phyloP scores from a whole-genome alignment of 257 asterid species.

The Avicennia marina region DNA sequence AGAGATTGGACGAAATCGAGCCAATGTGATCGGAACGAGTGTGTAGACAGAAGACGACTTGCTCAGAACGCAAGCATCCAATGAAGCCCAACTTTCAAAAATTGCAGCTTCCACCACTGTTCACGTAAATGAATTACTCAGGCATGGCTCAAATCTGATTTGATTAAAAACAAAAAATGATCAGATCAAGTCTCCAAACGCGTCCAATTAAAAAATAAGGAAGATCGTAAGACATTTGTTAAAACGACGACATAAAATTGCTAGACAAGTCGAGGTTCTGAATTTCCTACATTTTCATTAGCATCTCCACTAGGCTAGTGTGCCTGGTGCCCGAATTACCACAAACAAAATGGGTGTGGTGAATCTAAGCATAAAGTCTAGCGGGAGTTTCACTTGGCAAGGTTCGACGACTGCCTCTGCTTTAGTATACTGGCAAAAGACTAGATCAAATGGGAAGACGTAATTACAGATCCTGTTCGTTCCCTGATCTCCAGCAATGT shows the following conservation, averaged over 20 bases:
- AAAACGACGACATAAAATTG: neutral
- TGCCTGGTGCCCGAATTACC: neutral
- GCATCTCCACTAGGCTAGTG: neutral
- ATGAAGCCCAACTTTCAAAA: neutral
- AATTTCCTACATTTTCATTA: neutral
- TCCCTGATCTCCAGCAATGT: too few species aligned
- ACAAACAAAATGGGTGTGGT: neutral
- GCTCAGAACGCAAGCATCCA: neutral
- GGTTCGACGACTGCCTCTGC: neutral
- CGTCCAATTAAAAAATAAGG: neutral
- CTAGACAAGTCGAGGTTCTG: neutral
- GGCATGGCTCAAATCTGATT: neutral
- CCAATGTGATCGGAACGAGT: neutral
- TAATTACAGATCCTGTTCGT: neutral
- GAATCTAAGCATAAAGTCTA: neutral
- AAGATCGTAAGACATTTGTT: neutral
- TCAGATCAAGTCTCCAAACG: too few species aligned
- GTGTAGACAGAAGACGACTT: neutral
- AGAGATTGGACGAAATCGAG: too few species aligned
- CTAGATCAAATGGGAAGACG: slow-evolving; percentile 8
- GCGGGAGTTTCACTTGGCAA: neutral
- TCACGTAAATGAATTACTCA: neutral
- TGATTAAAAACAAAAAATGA: neutral
- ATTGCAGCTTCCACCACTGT: neutral
- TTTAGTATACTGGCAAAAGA: neutral